phyloP scores from a whole-genome alignment of 495 filamentous ascomycete species.

The Hypomontagnella monticulosa region DNA sequence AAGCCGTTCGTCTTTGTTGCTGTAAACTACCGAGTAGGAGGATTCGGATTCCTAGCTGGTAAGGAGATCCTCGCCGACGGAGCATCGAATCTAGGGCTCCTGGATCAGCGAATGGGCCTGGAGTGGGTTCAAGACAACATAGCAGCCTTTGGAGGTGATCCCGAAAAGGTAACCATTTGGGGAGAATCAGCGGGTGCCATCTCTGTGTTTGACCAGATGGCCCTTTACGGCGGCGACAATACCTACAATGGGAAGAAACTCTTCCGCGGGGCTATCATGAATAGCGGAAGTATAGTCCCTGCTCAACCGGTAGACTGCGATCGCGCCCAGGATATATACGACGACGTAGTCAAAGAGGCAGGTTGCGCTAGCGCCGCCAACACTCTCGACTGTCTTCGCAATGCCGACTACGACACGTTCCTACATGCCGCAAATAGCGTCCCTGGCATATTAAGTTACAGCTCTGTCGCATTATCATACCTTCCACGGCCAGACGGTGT shows the following conservation, averaged over 20 bases:
- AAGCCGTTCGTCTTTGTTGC: conserved; percentile 72
- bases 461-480: conserved; percentile 70
- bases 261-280: conserved; percentile 78
- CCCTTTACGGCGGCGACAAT: conserved; percentile 72
- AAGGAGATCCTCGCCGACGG: conserved; percentile 73
- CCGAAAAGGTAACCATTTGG: conserved; percentile 74
- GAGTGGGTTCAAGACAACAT: conserved; percentile 75
- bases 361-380: conserved; percentile 67
- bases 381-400: conserved; percentile 71
- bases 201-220: conserved; percentile 76
- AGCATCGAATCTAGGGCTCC: conserved; percentile 66
- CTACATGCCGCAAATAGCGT: conserved; percentile 73
- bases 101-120: conserved; percentile 73
- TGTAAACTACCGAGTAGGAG: conserved; percentile 70
- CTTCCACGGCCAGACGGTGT: conserved; percentile 72
- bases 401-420: conserved; percentile 66
- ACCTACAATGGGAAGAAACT: conserved; percentile 74
- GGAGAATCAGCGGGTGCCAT: conserved; percentile 78
- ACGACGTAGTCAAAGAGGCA: conserved; percentile 66
- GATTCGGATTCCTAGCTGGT: conserved; percentile 69
- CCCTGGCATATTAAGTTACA: conserved; percentile 69
- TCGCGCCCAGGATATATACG: conserved; percentile 71
- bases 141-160: conserved; percentile 72
- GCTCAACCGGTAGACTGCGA: conserved; percentile 69
- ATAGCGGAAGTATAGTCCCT: conserved; percentile 72